Evolutionary conservation across 192 early-diverging fungal species (phyloP).

Genomic region (Coemansia aciculifera): DNA sequence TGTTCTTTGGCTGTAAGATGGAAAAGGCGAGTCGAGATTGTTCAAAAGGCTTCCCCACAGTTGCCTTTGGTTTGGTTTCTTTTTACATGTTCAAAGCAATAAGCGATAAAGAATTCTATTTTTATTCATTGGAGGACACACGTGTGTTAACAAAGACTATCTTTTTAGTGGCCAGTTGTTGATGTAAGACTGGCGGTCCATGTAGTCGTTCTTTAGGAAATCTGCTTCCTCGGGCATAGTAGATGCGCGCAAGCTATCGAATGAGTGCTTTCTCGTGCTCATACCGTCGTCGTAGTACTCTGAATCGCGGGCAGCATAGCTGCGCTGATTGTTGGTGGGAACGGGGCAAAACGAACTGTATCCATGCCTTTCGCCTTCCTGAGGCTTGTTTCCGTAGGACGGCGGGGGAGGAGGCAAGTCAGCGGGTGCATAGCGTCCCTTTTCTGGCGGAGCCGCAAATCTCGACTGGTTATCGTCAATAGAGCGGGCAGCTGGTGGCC

Average conservation of each 20-base stretch:
- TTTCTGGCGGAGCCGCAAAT: background rate
- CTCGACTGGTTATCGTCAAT: background rate
- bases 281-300: conserved; percentile 17
- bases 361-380: conserved; percentile 14
- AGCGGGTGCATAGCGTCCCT: background rate
- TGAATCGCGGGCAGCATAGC: conserved; percentile 2
- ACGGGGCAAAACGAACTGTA: conserved; percentile 49
- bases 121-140: background rate
- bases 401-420: conserved; percentile 3
- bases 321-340: background rate
- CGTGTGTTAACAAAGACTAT: background rate
- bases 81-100: background rate
- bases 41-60: background rate
- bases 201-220: conserved; percentile 41
- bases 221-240: conserved; percentile 41
- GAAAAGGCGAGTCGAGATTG: background rate
- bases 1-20: background rate
- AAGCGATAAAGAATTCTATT: conserved; percentile 1
- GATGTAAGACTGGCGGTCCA: conserved; percentile 29
- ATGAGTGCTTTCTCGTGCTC: conserved; percentile 25
- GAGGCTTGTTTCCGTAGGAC: background rate
- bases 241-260: conserved; percentile 38
- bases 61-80: too few relatives aligned
- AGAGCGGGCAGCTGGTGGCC: background rate
- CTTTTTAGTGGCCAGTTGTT: conserved; percentile 47